These are phyloP conservation scores for Pleurotus djamor DNA, from an alignment of 768 basidiomycete species.

Conservation along the genomic window DNA sequence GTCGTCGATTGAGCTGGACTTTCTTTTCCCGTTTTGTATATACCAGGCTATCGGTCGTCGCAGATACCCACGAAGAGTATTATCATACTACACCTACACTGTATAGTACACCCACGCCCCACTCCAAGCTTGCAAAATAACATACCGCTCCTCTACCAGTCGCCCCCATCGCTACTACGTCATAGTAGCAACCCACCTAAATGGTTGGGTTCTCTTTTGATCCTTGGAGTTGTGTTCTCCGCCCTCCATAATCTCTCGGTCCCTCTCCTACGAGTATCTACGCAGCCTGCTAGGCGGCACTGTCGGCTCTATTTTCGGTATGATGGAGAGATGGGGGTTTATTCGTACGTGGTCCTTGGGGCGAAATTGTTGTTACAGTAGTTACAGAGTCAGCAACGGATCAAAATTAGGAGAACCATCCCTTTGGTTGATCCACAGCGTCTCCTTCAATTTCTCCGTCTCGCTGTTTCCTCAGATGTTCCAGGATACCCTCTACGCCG, in stretches of 20 bases:
- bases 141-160: background rate
- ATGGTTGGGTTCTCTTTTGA: no score
- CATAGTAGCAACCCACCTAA: no score
- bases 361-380: no score
- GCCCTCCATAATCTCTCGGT: no score
- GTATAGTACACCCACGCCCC: background rate
- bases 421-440: constrained; percentile 43
- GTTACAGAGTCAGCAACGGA: no score
- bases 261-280: no score
- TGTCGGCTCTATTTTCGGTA: no score
- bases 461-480: constrained; percentile 58
- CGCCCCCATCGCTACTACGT: no score
- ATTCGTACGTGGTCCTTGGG: no score
- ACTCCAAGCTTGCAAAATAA: background rate
- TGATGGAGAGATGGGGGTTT: no score
- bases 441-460: constrained; percentile 60
- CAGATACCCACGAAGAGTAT: background rate
- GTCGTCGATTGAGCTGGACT: constrained; percentile 47
- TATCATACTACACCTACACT: background rate
- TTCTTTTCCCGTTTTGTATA: background rate
- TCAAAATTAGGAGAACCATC: constrained; percentile 51
- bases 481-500: constrained; percentile 66
- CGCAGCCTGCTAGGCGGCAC: no score
- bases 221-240: no score
- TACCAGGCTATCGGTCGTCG: background rate